Conservation (phyloP, 805 yeast species). For the Sugiyamaella chiloensis region DNA sequence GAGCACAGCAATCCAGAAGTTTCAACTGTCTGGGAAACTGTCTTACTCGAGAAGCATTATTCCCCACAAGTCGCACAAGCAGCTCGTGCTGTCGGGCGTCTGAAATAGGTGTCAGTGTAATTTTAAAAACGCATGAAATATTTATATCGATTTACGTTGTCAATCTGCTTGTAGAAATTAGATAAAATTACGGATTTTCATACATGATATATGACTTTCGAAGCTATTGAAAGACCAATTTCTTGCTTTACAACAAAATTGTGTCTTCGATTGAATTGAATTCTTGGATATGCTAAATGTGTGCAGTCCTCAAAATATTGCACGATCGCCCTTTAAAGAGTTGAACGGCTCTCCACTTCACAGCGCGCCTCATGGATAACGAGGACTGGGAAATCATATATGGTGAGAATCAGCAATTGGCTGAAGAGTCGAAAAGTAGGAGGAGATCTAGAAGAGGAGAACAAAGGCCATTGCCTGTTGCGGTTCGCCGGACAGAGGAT, state of each 20-base stretch:
- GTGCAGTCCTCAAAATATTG: too few species aligned
- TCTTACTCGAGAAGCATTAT: slow-evolving; percentile 75
- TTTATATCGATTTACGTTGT: too few species aligned
- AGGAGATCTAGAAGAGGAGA: slow-evolving; percentile 1
- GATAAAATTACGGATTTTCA: too few species aligned
- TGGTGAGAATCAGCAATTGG: background rate
- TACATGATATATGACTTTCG: background rate
- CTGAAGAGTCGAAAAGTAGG: background rate
- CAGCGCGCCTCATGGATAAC: too few species aligned
- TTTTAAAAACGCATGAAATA: background rate
- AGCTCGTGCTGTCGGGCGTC: slow-evolving; percentile 26
- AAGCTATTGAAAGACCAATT: background rate
- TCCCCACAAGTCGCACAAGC: slow-evolving; percentile 78
- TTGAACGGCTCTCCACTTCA: too few species aligned
- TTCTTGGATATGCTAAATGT: too few species aligned
- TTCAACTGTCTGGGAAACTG: slow-evolving; percentile 87
- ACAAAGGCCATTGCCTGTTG: slow-evolving; percentile 14
- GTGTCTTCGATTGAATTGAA: too few species aligned
- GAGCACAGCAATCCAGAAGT: slow-evolving; percentile 82
- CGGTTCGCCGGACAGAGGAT: slow-evolving; percentile 15
- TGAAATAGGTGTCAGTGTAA: too few species aligned
- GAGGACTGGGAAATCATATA: slow-evolving; percentile 12
- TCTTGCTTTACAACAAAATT: too few species aligned
- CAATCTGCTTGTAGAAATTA: too few species aligned
- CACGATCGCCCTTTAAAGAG: too few species aligned